Conservation (phyloP, 169 alveolate genomes). For the Perkinsus olseni region DNA sequence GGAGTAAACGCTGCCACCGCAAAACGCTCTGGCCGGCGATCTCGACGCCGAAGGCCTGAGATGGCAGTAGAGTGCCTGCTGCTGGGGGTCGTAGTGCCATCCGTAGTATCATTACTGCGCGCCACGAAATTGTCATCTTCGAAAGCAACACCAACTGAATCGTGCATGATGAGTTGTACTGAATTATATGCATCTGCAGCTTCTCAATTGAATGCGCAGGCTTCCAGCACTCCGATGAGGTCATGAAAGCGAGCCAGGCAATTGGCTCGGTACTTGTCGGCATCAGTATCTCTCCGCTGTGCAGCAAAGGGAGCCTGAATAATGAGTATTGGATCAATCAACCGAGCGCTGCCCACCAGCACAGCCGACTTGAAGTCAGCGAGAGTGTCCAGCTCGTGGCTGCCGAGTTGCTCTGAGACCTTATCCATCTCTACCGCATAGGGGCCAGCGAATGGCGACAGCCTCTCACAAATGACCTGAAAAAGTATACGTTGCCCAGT, state of each 20-base stretch:
- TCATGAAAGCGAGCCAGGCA: not conserved
- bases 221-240: not conserved
- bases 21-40: not conserved
- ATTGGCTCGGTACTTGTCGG: not conserved
- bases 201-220: not conserved
- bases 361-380: not conserved
- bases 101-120: not conserved
- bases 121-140: not conserved
- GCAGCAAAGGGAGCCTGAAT: not conserved
- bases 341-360: not conserved
- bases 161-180: not conserved
- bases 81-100: not conserved
- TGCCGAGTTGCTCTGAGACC: not conserved
- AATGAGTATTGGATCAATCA: not conserved
- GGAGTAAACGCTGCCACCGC: not conserved
- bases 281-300: not conserved
- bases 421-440: not conserved
- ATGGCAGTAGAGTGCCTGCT: not conserved
- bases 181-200: not conserved
- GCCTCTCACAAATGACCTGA: not conserved
- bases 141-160: not conserved
- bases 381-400: not conserved
- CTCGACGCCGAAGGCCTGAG: not conserved
- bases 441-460: not conserved
- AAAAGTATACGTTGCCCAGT: too few relatives aligned